A percentile compares a stretch with the other conserved stretches of the same genome.
phyloP scores from a whole-genome alignment of 2,329 filamentous ascomycete genomes.

The Fusarium concolor region DNA sequence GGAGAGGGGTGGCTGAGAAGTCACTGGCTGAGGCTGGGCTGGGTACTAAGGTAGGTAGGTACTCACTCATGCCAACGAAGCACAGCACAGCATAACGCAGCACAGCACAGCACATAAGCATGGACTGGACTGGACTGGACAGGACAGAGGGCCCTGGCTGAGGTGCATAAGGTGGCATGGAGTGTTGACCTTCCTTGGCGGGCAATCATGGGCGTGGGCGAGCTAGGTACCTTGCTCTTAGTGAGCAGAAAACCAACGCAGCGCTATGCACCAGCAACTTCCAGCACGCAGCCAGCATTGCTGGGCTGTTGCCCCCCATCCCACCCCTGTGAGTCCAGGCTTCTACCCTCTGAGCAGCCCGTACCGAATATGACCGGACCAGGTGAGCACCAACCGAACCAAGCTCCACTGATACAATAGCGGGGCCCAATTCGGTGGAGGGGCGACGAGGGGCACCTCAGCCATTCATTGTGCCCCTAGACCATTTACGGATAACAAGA shows the following conservation, averaged over 20 bases:
- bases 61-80: constrained; percentile 46
- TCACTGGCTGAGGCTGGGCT: constrained; percentile 44
- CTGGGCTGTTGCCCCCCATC: constrained; percentile 27
- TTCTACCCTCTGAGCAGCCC: constrained; percentile 16
- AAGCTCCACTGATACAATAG: constrained; percentile 38
- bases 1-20: constrained; percentile 49
- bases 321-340: constrained; percentile 28
- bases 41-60: background rate
- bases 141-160: constrained; percentile 3
- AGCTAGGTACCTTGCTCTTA: constrained; percentile 6
- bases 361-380: constrained; percentile 21
- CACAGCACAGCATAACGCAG: constrained; percentile 28
- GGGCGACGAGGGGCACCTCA: constrained; percentile 39
- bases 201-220: constrained; percentile 1
- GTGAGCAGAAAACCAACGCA: constrained; percentile 31
- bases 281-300: constrained; percentile 30
- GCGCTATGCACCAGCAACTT: constrained; percentile 38
- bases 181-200: constrained; percentile 31
- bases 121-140: constrained; percentile 1
- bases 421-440: constrained; percentile 45
- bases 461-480: constrained; percentile 26
- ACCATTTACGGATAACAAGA: constrained; percentile 40
- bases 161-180: constrained; percentile 18
- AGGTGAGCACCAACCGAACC: constrained; percentile 27
- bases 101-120: constrained; percentile 21